phyloP scores from a whole-genome alignment of 2,329 filamentous ascomycete species.

The Aspergillus japonicus region DNA sequence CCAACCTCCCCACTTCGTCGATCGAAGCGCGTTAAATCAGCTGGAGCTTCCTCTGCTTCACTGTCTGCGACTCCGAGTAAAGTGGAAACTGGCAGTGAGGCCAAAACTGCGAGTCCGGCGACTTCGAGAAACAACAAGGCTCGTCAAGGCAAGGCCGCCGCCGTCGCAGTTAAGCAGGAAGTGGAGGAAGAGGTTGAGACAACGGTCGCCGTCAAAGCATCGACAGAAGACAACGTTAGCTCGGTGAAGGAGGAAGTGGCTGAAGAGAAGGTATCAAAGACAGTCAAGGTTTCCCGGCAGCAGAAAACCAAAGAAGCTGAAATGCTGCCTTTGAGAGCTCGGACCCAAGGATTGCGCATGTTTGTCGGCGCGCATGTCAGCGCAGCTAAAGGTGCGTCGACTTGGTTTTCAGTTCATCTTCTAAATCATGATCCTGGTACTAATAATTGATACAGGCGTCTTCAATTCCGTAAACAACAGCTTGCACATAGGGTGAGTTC shows the following conservation, averaged over 20 bases:
- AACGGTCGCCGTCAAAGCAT: neutral
- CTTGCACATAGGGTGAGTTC: constrained; percentile 64
- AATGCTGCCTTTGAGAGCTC: constrained; percentile 62
- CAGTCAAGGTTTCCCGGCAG: constrained; percentile 43
- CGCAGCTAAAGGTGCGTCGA: constrained; percentile 70
- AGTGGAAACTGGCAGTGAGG: neutral
- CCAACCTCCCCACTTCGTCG: constrained; percentile 26
- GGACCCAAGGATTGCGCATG: constrained; percentile 73
- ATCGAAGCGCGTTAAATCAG: constrained; percentile 32
- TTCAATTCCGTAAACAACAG: constrained; percentile 83
- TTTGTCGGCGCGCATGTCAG: constrained; percentile 92
- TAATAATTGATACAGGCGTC: constrained; percentile 59
- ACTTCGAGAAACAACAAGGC: constrained; percentile 12
- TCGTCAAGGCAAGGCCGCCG: neutral
- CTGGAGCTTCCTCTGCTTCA: constrained; percentile 1
- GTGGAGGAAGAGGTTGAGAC: constrained; percentile 16
- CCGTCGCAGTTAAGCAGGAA: constrained; percentile 16
- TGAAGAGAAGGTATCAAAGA: constrained; percentile 47
- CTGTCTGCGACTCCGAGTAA: neutral
- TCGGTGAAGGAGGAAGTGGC: constrained; percentile 20
- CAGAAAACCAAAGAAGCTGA: constrained; percentile 54
- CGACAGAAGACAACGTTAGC: constrained; percentile 8
- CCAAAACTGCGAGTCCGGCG: constrained; percentile 2
- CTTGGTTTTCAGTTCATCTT: neutral
- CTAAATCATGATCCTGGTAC: constrained; percentile 12